Conservation (phyloP, 495 filamentous ascomycete species). For the Parathielavia hyrcaniae region DNA sequence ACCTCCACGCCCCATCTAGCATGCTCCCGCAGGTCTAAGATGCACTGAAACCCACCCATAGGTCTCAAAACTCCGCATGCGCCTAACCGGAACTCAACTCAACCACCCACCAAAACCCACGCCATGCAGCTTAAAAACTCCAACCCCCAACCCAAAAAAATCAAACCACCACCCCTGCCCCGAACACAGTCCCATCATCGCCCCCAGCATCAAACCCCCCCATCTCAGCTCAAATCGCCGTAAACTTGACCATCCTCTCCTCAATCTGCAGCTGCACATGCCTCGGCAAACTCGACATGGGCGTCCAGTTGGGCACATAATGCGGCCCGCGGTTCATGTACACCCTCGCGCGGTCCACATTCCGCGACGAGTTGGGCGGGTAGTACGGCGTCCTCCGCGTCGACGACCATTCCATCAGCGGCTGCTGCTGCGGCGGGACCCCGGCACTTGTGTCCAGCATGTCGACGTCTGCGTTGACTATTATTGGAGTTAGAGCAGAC, state of each 20-base stretch:
- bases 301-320: conserved; percentile 25
- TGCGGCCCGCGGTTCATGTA: conserved; percentile 27
- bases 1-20: too few species aligned
- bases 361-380: conserved; percentile 25
- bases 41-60: not conserved
- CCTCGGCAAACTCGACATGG: conserved; percentile 20
- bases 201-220: not conserved
- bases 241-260: conserved; percentile 18
- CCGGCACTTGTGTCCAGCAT: not conserved
- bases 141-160: not conserved
- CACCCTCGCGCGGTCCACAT: conserved; percentile 14
- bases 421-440: too few species aligned
- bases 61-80: not conserved
- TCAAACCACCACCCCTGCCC: not conserved
- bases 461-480: not conserved
- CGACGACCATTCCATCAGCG: too few species aligned
- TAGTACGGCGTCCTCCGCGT: conserved; percentile 23
- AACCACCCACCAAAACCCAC: not conserved
- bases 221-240: not conserved
- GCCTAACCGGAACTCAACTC: too few species aligned
- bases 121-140: too few species aligned
- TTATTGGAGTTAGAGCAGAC: not conserved
- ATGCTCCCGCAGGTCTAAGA: not conserved
- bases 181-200: not conserved
- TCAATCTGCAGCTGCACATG: conserved; percentile 22